Base-by-base conservation (phyloP, 169 alveolate genomes). In the Plasmodium sp. region DNA sequence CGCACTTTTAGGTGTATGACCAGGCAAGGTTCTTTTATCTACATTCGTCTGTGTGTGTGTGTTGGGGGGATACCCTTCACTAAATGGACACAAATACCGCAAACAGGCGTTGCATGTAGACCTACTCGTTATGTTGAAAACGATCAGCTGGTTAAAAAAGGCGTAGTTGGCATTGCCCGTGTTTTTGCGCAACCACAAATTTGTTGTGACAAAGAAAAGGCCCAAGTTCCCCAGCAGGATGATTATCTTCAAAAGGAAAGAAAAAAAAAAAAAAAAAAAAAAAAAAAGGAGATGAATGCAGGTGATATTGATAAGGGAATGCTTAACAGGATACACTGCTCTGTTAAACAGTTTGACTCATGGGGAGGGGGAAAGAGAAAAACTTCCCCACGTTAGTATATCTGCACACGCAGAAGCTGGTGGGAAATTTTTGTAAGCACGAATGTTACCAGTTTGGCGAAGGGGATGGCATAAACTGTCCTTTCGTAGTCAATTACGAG, bases 151-250 rank as follows among this genome's bases (percentile, higher is more conserved):
- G 81, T 88, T 88, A 88, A 88, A 88, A 77, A 77, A 88, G 16
- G 43, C 94, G 48, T 77, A 88, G 74, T 88, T 88, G 18, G 94
- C 94, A 88, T 88, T 88, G 14, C 94, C 94, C 3, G 94, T 88
- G 43, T 88, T 88, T 79, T 88, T 88, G 41, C 88, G 84, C n/a
- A 88, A 12, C 94, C 94, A 88, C 34, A 79, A 77, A 54, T 88
- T 88, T 36, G 81, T 39, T 22, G 94, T 88, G 43, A 88, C 88
- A 12, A 58, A 88, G 33, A 39, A 88, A 43, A 88, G 48, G 5
- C 82, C 54, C 6, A 88, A 48, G 27, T 88, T 72, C 12, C 74
- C 73, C 12, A 84, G 75, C 18, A 88, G 36, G 41, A 56, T 77
- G 7, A 77, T 58, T 41, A 88, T 33, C 88, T 77, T 10, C 2